Percentiles rank a stretch among this genome's conserved stretches.
Conservation (phyloP, 2,329 filamentous ascomycete species). For the Alternaria postmessia region DNA sequence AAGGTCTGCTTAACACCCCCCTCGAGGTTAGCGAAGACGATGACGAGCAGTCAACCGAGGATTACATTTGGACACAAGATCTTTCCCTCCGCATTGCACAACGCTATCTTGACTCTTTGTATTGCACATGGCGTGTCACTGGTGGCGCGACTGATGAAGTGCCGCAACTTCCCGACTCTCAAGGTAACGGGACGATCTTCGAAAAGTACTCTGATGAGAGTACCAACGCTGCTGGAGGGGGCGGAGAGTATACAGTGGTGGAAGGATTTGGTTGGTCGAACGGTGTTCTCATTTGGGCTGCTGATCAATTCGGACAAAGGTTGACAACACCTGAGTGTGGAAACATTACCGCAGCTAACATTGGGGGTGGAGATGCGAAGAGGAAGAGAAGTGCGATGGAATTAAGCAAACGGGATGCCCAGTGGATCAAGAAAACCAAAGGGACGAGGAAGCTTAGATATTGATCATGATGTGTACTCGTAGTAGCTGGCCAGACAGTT, state of each 20-base stretch:
- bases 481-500: background rate
- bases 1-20: slow-evolving; percentile 67
- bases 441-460: slow-evolving; percentile 10
- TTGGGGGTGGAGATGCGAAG: slow-evolving; percentile 20
- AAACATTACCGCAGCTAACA: slow-evolving; percentile 41
- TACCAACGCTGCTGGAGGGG: slow-evolving; percentile 68
- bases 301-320: slow-evolving; percentile 66
- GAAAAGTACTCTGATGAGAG: slow-evolving; percentile 72
- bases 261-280: slow-evolving; percentile 77
- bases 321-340: slow-evolving; percentile 62
- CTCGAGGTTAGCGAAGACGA: slow-evolving; percentile 63
- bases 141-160: slow-evolving; percentile 64
- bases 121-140: slow-evolving; percentile 74
- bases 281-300: slow-evolving; percentile 72
- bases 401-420: slow-evolving; percentile 39
- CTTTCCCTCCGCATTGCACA: slow-evolving; percentile 68
- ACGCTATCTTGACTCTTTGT: slow-evolving; percentile 71
- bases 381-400: slow-evolving; percentile 45
- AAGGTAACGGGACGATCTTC: slow-evolving; percentile 70
- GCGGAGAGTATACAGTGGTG: slow-evolving; percentile 74
- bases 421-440: slow-evolving; percentile 42
- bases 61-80: slow-evolving; percentile 62
- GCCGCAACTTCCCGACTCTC: slow-evolving; percentile 40
- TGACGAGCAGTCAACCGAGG: slow-evolving; percentile 46
- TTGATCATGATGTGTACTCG: background rate